Base-by-base conservation (phyloP, 495 filamentous ascomycete species). In the Penicillium nucicola region DNA sequence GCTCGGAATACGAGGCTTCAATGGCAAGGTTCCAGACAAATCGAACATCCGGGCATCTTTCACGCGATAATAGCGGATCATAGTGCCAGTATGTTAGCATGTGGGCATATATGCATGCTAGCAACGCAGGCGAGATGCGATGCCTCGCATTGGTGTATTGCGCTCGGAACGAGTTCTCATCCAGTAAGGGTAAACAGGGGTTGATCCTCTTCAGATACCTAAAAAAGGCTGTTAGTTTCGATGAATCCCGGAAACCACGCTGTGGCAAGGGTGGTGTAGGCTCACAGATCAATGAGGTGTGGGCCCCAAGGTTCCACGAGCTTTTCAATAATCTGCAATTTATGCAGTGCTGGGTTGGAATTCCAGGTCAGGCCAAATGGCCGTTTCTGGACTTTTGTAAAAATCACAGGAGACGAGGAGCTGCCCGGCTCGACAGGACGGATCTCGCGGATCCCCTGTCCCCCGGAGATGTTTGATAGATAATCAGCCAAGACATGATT, bases 261-360 rank as follows among this genome's bases (percentile, higher is more conserved):
- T 6, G 9, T 4, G n/a, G 19, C 22, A 15, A 13, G 18, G 1
- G 14, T 9, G 15, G 13, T 8, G 1, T 33, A 23, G 25, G 33
- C 46, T 41, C 13, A 48, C 46, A 48, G 12, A 4, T 48, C 46
- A 33, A 48, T 48, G 8, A 48, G 19, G 17, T 41, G 46, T 1
- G 46, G 25, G 0, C 46, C 38, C 46, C 46, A 55, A 10, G 53
- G 53, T 35, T 55, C 53, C 1, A 55, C 36, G 4, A 55, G 53
- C 47, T 55, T 55, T 33, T 55, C 53, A 19, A 55, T 50, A 4
- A 48, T 42, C 36, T 55, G 46, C 0, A 55, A 31, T 13, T 55
- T 55, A 30, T 55, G 34, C 2, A 55, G 15, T 30, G 47, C 53
- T 9, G 53, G 53, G n/a, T 42, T 55, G 13, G 28, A 41, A 20